Evolutionary conservation across 2,329 filamentous ascomycete species (phyloP).

Genomic region (Calonectria crousiana): DNA sequence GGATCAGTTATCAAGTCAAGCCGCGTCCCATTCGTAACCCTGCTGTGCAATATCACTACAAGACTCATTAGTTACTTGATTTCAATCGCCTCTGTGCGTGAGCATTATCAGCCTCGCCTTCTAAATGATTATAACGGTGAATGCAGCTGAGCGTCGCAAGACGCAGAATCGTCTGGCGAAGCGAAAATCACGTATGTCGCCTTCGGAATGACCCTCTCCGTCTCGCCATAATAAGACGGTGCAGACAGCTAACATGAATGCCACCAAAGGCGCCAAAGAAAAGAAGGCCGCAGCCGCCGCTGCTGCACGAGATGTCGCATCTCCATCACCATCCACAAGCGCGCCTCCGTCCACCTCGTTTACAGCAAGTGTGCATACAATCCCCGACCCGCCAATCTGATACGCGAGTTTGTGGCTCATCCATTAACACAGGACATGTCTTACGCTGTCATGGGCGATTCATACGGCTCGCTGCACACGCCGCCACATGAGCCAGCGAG

Average conservation of each 20-base stretch:
- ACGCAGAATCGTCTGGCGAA: constrained; percentile 13
- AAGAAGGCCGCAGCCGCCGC: background rate
- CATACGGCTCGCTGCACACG: background rate
- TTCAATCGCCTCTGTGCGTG: background rate
- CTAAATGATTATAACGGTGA: constrained; percentile 6
- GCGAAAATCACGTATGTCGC: constrained; percentile 10
- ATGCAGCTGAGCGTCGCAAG: constrained; percentile 13
- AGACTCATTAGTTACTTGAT: background rate
- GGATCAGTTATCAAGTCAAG: constrained; percentile 3
- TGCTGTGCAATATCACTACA: background rate
- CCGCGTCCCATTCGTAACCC: background rate
- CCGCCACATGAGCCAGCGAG: constrained; percentile 7
- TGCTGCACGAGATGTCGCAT: background rate
- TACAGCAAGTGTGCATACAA: constrained; percentile 8
- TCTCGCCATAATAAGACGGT: background rate
- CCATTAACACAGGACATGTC: background rate
- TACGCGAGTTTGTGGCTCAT: background rate
- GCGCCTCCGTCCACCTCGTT: background rate
- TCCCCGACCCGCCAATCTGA: background rate
- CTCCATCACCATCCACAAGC: background rate
- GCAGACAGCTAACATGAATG: background rate
- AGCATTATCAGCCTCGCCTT: background rate
- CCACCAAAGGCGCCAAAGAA: background rate
- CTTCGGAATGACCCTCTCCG: background rate
- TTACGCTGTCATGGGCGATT: background rate